Conservation (phyloP, 441 rosid species). For the Gossypium davidsonii region DNA sequence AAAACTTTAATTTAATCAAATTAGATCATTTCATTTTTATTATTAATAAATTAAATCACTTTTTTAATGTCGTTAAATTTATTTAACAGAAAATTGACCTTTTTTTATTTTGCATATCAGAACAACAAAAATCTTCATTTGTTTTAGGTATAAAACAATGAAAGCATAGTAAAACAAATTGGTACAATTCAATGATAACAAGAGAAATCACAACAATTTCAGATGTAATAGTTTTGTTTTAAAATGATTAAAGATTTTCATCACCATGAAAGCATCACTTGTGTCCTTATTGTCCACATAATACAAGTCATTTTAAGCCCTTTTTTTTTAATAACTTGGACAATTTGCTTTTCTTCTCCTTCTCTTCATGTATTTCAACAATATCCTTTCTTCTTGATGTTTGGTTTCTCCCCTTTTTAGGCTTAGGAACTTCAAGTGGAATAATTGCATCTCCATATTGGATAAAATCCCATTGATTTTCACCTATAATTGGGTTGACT, state of each 20-base stretch:
- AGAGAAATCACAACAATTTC: no score
- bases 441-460: not conserved
- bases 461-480: not conserved
- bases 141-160: no score
- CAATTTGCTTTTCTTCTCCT: not conserved
- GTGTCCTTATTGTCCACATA: not conserved
- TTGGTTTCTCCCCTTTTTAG: not conserved
- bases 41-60: no score
- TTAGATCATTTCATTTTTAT: no score
- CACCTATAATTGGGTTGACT: not conserved
- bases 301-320: not conserved
- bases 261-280: not conserved
- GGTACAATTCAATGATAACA: no score
- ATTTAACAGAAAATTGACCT: no score
- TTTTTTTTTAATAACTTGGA: not conserved
- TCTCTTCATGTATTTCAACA: not conserved
- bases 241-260: not conserved
- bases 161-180: no score
- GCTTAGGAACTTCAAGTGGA: not conserved
- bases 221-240: no score
- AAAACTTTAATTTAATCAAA: no score
- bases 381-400: not conserved
- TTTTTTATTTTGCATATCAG: no score
- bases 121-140: no score
- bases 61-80: no score